Conservation (phyloP, 2,329 filamentous ascomycete species). For the Albifimbria verrucaria region DNA sequence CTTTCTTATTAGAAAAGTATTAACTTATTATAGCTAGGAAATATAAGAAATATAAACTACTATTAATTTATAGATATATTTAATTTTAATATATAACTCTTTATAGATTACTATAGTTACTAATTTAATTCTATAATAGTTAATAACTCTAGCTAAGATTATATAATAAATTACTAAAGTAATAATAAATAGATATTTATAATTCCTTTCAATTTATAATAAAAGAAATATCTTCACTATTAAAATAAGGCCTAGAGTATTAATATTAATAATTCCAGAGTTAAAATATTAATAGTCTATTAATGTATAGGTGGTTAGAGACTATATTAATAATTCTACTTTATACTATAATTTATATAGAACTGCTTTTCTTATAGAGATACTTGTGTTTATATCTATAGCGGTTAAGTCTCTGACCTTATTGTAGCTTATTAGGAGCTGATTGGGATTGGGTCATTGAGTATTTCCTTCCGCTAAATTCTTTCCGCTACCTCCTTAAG, state of each 20-base stretch:
- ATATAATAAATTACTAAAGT: constrained; percentile 51
- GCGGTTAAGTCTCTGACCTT: constrained; percentile 51
- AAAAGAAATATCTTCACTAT: constrained; percentile 55
- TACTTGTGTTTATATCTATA: constrained; percentile 51
- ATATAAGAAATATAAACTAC: constrained; percentile 38
- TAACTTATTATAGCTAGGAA: too few species aligned
- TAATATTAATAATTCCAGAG: constrained; percentile 51
- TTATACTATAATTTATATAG: constrained; percentile 43
- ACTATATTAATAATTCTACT: constrained; percentile 23
- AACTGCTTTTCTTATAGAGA: constrained; percentile 48
- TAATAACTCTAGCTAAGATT: constrained; percentile 51
- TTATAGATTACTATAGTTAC: constrained; percentile 59
- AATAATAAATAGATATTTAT: constrained; percentile 60
- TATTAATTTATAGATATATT: constrained; percentile 49
- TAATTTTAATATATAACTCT: constrained; percentile 47
- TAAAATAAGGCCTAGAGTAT: constrained; percentile 55
- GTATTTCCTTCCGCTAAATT: constrained; percentile 24
- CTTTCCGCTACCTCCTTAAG: constrained; percentile 38
- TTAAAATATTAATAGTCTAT: background rate
- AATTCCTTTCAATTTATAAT: constrained; percentile 47
- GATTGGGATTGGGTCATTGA: background rate
- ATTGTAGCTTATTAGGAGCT: constrained; percentile 14
- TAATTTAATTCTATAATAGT: constrained; percentile 58
- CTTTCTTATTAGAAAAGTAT: too few species aligned
- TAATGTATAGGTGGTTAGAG: background rate